Conservation (phyloP, 179 eudicot genomes). For the Gypsophila paniculata region DNA sequence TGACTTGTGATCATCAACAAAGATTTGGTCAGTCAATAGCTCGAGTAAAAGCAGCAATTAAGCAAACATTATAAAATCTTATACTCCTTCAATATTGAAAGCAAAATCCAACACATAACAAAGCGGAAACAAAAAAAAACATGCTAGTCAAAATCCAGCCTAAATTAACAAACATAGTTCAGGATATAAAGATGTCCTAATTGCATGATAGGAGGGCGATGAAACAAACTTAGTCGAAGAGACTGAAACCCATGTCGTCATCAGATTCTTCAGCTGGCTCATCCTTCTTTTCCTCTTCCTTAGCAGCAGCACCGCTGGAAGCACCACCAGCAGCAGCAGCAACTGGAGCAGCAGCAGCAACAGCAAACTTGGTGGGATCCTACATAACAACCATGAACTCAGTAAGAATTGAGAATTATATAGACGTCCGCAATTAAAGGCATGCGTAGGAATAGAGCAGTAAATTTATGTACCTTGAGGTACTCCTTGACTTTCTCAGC, state of each 20-base stretch:
- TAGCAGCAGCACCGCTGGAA: slow-evolving; percentile 17
- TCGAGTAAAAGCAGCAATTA: too few relatives aligned
- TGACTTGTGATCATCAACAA: too few relatives aligned
- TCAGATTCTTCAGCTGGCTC: slow-evolving; percentile 36
- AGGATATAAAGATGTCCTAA: slow-evolving; percentile 1
- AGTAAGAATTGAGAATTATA: background rate
- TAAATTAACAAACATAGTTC: slow-evolving; percentile 5
- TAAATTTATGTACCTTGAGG: slow-evolving; percentile 43
- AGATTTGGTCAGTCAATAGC: too few relatives aligned
- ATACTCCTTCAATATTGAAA: background rate
- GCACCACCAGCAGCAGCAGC: slow-evolving; percentile 24
- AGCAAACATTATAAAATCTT: background rate
- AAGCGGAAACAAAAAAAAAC: background rate
- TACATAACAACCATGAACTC: slow-evolving; percentile 16
- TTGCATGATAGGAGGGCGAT: background rate
- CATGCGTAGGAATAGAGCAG: too few relatives aligned
- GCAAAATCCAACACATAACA: background rate
- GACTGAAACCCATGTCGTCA: slow-evolving; percentile 31
- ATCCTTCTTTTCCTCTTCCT: slow-evolving; percentile 33
- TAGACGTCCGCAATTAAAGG: too few relatives aligned
- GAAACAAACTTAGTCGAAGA: slow-evolving; percentile 37
- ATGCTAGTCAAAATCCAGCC: background rate
- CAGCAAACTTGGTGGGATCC: slow-evolving; percentile 52
- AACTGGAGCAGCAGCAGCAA: slow-evolving; percentile 38
- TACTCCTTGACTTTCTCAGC: slow-evolving; percentile 83